Evolutionary conservation across 805 yeast genomes (phyloP).

Genomic region (Hagleromyces aurorensis): DNA sequence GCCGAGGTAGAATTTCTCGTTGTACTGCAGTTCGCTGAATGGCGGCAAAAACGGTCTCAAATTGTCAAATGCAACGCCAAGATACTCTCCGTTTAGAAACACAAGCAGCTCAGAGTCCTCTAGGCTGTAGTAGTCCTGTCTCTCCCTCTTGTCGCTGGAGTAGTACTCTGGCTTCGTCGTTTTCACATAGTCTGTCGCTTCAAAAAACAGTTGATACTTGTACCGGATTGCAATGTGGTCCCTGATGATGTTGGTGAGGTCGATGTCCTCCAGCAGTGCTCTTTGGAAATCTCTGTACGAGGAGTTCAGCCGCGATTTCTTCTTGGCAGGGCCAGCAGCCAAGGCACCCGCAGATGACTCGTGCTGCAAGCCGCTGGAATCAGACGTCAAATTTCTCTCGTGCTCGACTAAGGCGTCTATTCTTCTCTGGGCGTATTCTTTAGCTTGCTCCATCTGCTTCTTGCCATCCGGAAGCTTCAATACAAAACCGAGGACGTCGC

Average conservation of each 20-base stretch:
- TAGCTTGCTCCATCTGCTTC: constrained; percentile 38
- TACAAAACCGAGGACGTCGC: constrained; percentile 78
- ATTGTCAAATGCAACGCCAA: constrained; percentile 60
- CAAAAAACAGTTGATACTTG: constrained; percentile 70
- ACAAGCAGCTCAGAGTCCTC: constrained; percentile 53
- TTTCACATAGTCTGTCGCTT: constrained; percentile 56
- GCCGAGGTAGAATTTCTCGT: constrained; percentile 31
- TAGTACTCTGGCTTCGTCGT: constrained; percentile 32
- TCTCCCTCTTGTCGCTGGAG: constrained; percentile 21
- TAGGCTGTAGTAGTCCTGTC: constrained; percentile 34
- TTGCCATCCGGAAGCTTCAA: constrained; percentile 55
- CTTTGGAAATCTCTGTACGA: constrained; percentile 24
- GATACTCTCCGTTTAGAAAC: constrained; percentile 65
- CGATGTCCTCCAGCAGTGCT: constrained; percentile 25
- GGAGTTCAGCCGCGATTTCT: constrained; percentile 7
- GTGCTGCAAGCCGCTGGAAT: constrained; percentile 2
- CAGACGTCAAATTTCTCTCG: constrained; percentile 1
- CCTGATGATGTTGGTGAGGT: constrained; percentile 44
- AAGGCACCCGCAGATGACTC: constrained; percentile 8
- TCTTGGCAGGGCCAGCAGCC: constrained; percentile 6
- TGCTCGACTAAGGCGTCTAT: constrained; percentile 19
- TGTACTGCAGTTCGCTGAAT: constrained; percentile 45
- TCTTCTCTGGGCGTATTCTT: constrained; percentile 31
- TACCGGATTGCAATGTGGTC: constrained; percentile 86
- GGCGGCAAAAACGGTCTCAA: constrained; percentile 77